Conservation (phyloP, 1,284 basidiomycete species). For the Rugiboletus extremiorientalis region DNA sequence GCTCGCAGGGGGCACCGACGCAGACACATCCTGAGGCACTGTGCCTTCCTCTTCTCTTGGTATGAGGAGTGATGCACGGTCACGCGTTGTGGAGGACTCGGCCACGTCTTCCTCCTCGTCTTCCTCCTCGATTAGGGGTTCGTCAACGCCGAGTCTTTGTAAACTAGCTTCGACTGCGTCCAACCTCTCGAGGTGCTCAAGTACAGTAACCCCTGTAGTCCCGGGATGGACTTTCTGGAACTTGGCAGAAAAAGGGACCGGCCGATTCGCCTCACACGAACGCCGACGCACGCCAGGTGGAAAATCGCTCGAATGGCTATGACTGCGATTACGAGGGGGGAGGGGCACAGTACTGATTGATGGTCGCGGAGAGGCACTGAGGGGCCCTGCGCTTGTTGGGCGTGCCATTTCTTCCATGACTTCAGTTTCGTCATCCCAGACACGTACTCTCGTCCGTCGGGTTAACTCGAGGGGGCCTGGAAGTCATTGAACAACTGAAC, state of each 20-base stretch:
- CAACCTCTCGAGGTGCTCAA: conserved; percentile 78
- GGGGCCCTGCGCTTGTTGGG: conserved; percentile 37
- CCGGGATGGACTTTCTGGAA: conserved; percentile 78
- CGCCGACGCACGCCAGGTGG: conserved; percentile 67
- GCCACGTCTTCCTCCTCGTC: conserved; percentile 54
- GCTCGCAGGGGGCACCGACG: conserved; percentile 46
- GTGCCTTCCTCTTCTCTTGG: conserved; percentile 20
- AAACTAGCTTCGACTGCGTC: conserved; percentile 79
- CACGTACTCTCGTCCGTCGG: conserved; percentile 70
- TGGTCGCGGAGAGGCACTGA: conserved; percentile 50
- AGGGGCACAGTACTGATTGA: conserved; percentile 64
- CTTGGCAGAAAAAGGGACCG: conserved; percentile 77
- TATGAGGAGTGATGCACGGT: conserved; percentile 24
- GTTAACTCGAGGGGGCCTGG: conserved; percentile 83
- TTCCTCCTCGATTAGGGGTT: conserved; percentile 47
- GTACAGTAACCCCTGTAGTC: conserved; percentile 74
- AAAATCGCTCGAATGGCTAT: conserved; percentile 61
- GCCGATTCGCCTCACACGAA: conserved; percentile 64
- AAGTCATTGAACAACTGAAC: conserved; percentile 12
- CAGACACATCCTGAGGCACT: conserved; percentile 31
- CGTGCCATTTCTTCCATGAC: conserved; percentile 54
- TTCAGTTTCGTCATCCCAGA: conserved; percentile 85
- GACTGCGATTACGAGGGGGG: conserved; percentile 57
- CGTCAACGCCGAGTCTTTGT: conserved; percentile 64
- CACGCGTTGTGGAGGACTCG: conserved; percentile 39